These are phyloP conservation scores for Piedraia hortae DNA, from an alignment of 2,329 filamentous ascomycete genomes.

Conservation along the genomic window DNA sequence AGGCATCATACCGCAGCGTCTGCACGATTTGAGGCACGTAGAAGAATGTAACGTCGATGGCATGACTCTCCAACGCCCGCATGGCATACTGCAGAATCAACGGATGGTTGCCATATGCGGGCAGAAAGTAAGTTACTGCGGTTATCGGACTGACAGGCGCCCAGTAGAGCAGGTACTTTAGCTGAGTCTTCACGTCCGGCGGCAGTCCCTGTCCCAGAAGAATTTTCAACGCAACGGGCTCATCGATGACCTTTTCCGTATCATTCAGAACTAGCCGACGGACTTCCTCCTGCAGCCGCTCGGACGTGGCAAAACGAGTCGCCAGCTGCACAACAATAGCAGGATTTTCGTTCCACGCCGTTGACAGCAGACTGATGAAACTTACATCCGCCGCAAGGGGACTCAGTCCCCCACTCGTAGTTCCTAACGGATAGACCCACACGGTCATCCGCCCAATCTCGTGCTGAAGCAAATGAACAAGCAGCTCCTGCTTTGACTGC, in stretches of 20 bases:
- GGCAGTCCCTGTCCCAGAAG: conserved; percentile 54
- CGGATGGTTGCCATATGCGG: conserved; percentile 70
- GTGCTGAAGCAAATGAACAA: conserved; percentile 54
- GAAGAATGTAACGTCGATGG: conserved; percentile 94
- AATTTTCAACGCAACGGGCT: conserved; percentile 60
- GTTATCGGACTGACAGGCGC: conserved; percentile 75
- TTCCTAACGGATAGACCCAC: conserved; percentile 62
- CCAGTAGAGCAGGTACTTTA: conserved; percentile 91
- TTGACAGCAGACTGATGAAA: conserved; percentile 30
- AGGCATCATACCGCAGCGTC: conserved; percentile 65
- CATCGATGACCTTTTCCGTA: conserved; percentile 53
- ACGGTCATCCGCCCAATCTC: conserved; percentile 63
- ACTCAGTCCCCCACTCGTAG: conserved; percentile 18
- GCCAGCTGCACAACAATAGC: conserved; percentile 67
- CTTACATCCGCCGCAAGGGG: conserved; percentile 10
- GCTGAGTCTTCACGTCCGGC: conserved; percentile 51
- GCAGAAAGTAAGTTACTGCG: conserved; percentile 77
- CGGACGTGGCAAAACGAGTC: conserved; percentile 43
- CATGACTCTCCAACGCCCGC: conserved; percentile 75
- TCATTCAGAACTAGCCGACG: conserved; percentile 56
- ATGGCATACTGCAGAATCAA: conserved; percentile 93
- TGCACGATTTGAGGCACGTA: conserved; percentile 98
- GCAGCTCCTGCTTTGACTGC: conserved; percentile 55
- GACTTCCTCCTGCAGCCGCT: conserved; percentile 45
- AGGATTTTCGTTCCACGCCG: conserved; percentile 68